These are phyloP conservation scores for Penicillium sp. DNA, from an alignment of 2,329 filamentous ascomycete genomes.

Conservation along the genomic window DNA sequence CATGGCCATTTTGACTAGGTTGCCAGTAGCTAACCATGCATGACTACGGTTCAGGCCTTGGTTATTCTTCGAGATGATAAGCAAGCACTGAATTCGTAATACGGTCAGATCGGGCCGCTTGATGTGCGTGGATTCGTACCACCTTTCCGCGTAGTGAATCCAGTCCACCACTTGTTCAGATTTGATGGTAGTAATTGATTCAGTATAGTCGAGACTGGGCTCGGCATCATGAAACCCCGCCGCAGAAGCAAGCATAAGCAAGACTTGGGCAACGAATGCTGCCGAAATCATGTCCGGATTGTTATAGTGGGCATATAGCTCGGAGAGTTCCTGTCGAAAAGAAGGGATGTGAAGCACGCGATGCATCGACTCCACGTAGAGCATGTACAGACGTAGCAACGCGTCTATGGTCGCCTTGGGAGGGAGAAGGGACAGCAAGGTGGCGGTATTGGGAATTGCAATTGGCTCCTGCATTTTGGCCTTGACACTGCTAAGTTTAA, in stretches of 20 bases:
- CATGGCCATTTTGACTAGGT: conserved; percentile 51
- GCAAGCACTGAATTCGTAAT: conserved; percentile 50
- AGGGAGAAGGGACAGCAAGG: conserved; percentile 33
- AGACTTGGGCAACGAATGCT: conserved; percentile 32
- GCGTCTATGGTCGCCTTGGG: conserved; percentile 33
- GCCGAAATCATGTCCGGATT: conserved; percentile 25
- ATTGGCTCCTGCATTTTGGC: conserved; percentile 27
- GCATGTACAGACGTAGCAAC: conserved; percentile 36
- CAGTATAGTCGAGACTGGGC: conserved; percentile 24
- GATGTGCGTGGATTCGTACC: conserved; percentile 72
- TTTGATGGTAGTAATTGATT: conserved; percentile 20
- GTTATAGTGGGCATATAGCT: conserved; percentile 30
- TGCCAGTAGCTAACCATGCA: conserved; percentile 48
- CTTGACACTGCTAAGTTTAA: conserved; percentile 31
- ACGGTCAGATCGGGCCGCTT: conserved; percentile 50
- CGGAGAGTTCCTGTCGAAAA: conserved; percentile 36
- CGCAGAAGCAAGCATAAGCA: conserved; percentile 36
- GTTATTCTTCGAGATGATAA: conserved; percentile 48
- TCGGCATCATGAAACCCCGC: conserved; percentile 33
- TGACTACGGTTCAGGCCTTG: conserved; percentile 53
- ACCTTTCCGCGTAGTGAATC: conserved; percentile 83
- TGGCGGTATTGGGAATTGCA: conserved; percentile 25
- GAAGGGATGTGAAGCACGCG: conserved; percentile 40
- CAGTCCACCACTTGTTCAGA: conserved; percentile 55
- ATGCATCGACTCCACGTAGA: conserved; percentile 37